Percentiles rank a stretch among this genome's conserved stretches.
Conservation (phyloP, 345 rosid species). For the Lumnitzera littorea region DNA sequence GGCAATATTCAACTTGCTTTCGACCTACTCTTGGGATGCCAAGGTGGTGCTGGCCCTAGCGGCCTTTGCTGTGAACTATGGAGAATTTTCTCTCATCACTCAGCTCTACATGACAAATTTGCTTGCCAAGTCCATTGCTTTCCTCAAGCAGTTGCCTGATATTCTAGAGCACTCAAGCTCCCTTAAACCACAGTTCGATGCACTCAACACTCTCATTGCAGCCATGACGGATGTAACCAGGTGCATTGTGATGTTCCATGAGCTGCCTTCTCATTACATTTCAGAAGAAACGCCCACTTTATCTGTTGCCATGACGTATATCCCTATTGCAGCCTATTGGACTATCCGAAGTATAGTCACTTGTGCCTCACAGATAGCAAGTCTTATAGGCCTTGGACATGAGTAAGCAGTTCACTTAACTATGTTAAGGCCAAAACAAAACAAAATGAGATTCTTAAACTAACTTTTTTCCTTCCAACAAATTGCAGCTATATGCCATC, state of each 20-base stretch:
- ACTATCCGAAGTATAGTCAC: constrained; percentile 42
- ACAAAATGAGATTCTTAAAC: neutral
- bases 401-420: constrained; percentile 26
- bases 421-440: neutral
- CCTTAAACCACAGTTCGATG: constrained; percentile 32
- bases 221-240: constrained; percentile 48
- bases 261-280: constrained; percentile 39
- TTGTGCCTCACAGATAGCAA: constrained; percentile 31
- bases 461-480: neutral
- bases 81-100: constrained; percentile 34
- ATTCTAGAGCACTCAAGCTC: constrained; percentile 17
- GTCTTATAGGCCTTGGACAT: constrained; percentile 32
- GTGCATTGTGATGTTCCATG: constrained; percentile 38
- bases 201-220: constrained; percentile 29
- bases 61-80: constrained; percentile 38
- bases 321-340: constrained; percentile 50
- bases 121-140: constrained; percentile 32
- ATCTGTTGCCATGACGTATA: constrained; percentile 28
- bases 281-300: constrained; percentile 26
- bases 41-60: constrained; percentile 41
- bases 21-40: constrained; percentile 41
- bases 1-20: constrained; percentile 27
- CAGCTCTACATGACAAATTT: constrained; percentile 21
- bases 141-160: constrained; percentile 40
- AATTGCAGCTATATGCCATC: too few species aligned